Percentiles rank a stretch among this genome's conserved stretches.
Conservation (phyloP, 331 rosid genomes). For the Pyracantha coccinea region DNA sequence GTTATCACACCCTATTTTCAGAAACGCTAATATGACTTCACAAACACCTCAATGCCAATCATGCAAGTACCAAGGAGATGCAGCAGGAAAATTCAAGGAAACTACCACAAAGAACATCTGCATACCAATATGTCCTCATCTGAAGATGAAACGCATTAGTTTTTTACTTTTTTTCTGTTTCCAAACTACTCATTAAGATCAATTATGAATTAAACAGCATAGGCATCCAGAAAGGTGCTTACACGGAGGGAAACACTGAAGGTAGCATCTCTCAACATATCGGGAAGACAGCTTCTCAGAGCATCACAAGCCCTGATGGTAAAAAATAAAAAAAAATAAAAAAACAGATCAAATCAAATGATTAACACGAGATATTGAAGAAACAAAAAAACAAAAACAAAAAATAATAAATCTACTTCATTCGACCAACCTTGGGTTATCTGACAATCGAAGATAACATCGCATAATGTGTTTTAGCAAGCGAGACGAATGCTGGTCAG, state of each 20-base stretch:
- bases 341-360: background rate
- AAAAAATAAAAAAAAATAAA: too few species aligned
- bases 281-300: slow-evolving; percentile 67
- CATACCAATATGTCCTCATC: too few species aligned
- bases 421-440: slow-evolving; percentile 46
- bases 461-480: slow-evolving; percentile 58
- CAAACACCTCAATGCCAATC: too few species aligned
- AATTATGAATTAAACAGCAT: background rate
- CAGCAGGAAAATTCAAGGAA: too few species aligned
- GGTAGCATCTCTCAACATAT: slow-evolving; percentile 51
- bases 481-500: slow-evolving; percentile 66
- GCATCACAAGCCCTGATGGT: slow-evolving; percentile 70
- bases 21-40: too few species aligned
- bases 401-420: background rate
- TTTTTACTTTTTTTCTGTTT: background rate
- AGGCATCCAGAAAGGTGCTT: slow-evolving; percentile 16
- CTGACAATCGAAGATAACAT: slow-evolving; percentile 70
- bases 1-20: too few species aligned
- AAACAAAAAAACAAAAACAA: background rate
- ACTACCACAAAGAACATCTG: too few species aligned
- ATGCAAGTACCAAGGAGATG: too few species aligned
- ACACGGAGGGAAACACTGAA: slow-evolving; percentile 63
- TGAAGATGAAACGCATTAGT: background rate
- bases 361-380: background rate
- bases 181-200: background rate